phyloP scores from a whole-genome alignment of 345 rosid species.

The Draba incana region DNA sequence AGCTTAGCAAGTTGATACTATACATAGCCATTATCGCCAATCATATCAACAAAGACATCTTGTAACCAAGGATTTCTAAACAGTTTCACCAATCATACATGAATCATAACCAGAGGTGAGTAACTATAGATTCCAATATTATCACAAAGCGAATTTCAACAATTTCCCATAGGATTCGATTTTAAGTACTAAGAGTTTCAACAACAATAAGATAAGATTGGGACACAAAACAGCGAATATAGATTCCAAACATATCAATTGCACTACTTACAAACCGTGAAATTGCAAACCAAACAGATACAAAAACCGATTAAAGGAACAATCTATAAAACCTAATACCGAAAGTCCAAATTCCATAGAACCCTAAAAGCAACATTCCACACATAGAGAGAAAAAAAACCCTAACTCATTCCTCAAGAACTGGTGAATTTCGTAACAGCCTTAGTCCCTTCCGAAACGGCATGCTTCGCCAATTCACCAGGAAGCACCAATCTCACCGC shows the following conservation, averaged over 20 bases:
- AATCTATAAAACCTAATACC: neutral
- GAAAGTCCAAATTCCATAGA: neutral
- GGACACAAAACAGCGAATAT: too few species aligned
- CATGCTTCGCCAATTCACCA: slow-evolving; percentile 81
- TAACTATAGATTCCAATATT: too few species aligned
- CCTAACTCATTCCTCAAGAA: slow-evolving; percentile 42
- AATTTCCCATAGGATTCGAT: neutral
- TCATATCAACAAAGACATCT: too few species aligned
- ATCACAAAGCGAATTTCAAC: too few species aligned
- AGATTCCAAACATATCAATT: slow-evolving; percentile 9
- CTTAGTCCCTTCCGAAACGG: slow-evolving; percentile 84
- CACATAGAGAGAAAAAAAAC: neutral
- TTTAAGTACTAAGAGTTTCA: too few species aligned
- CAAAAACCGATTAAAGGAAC: neutral
- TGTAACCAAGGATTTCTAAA: too few species aligned
- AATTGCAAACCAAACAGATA: neutral
- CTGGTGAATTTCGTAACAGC: slow-evolving; percentile 81
- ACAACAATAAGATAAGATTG: too few species aligned
- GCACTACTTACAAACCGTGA: slow-evolving; percentile 19
- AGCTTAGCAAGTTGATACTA: too few species aligned
- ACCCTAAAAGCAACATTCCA: slow-evolving; percentile 10
- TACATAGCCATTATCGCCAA: too few species aligned
- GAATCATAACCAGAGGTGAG: too few species aligned
- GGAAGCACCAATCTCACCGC: slow-evolving; percentile 78
- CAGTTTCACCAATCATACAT: too few species aligned